phyloP scores from a whole-genome alignment of 768 basidiomycete species.

The Albatrellus ellisii region DNA sequence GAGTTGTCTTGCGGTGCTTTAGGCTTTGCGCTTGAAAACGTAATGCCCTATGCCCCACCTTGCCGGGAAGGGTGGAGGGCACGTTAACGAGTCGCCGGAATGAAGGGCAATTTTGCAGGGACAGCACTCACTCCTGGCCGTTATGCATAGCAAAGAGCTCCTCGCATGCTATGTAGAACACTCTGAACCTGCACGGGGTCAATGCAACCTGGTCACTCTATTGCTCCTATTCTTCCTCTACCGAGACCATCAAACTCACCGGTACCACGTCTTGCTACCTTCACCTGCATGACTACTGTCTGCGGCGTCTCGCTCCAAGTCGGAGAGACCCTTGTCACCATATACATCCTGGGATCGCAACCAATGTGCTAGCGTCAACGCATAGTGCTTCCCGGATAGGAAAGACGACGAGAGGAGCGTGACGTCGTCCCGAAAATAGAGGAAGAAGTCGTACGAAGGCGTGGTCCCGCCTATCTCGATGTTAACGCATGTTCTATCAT shows the following conservation, averaged over 20 bases:
- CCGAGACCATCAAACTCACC: conserved; percentile 18
- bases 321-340: conserved; percentile 32
- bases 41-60: conserved; percentile 51
- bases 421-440: conserved; percentile 54
- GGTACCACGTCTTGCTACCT: conserved; percentile 45
- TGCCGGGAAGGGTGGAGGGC: background rate
- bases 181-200: conserved; percentile 46
- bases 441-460: conserved; percentile 51
- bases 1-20: too few relatives aligned
- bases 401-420: conserved; percentile 47
- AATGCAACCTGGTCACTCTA: background rate
- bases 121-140: conserved; percentile 46
- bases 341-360: conserved; percentile 43
- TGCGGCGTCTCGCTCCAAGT: conserved; percentile 34
- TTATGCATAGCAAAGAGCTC: conserved; percentile 51
- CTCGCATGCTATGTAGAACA: conserved; percentile 61
- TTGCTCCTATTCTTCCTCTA: background rate
- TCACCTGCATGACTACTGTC: conserved; percentile 35
- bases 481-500: background rate
- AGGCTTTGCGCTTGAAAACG: conserved; percentile 29
- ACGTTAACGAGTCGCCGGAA: background rate
- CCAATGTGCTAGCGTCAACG: conserved; percentile 54
- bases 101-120: conserved; percentile 12
- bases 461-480: conserved; percentile 47
- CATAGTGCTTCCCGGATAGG: conserved; percentile 51